Conservation (phyloP, 148 eudicot genomes). For the Amaranthus palmeri region DNA sequence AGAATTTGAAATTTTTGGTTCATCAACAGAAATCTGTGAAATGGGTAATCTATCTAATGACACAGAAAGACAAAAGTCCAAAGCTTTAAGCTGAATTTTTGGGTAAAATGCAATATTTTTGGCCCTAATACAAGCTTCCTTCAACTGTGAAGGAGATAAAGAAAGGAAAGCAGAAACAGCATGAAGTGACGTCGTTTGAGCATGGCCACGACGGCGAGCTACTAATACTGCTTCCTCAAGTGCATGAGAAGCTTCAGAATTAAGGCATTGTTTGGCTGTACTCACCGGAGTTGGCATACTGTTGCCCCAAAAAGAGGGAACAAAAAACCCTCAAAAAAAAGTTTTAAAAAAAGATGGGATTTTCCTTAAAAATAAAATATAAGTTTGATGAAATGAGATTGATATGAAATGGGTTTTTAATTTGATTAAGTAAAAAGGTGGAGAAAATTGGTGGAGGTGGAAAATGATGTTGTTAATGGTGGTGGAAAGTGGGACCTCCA, state of each 20-base stretch:
- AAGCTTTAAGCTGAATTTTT: slow-evolving; percentile 59
- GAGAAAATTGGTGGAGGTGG: slow-evolving; percentile 22
- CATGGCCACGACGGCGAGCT: slow-evolving; percentile 61
- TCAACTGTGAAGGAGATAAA: slow-evolving; percentile 49
- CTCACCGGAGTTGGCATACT: slow-evolving; percentile 86
- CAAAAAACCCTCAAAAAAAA: slow-evolving; percentile 6
- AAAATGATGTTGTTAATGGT: slow-evolving; percentile 15
- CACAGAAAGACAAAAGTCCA: slow-evolving; percentile 59
- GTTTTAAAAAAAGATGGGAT: slow-evolving; percentile 6
- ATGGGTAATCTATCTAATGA: slow-evolving; percentile 58
- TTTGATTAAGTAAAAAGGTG: slow-evolving; percentile 12
- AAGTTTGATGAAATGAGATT: slow-evolving; percentile 3
- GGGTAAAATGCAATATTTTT: slow-evolving; percentile 47
- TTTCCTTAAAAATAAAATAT: slow-evolving; percentile 1
- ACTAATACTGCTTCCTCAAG: slow-evolving; percentile 71
- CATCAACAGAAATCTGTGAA: slow-evolving; percentile 34
- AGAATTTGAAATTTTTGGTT: slow-evolving; percentile 81
- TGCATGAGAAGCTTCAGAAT: slow-evolving; percentile 50
- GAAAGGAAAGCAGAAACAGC: slow-evolving; percentile 62
- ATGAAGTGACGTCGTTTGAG: slow-evolving; percentile 84
- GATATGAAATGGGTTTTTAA: slow-evolving; percentile 2
- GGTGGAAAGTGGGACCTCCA: slow-evolving; percentile 21
- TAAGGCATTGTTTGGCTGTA: slow-evolving; percentile 76
- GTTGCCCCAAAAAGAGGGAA: slow-evolving; percentile 8
- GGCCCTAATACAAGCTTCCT: slow-evolving; percentile 66